Conservation (phyloP, 2,329 filamentous ascomycete genomes). For the Pseudogymnoascus sp. region DNA sequence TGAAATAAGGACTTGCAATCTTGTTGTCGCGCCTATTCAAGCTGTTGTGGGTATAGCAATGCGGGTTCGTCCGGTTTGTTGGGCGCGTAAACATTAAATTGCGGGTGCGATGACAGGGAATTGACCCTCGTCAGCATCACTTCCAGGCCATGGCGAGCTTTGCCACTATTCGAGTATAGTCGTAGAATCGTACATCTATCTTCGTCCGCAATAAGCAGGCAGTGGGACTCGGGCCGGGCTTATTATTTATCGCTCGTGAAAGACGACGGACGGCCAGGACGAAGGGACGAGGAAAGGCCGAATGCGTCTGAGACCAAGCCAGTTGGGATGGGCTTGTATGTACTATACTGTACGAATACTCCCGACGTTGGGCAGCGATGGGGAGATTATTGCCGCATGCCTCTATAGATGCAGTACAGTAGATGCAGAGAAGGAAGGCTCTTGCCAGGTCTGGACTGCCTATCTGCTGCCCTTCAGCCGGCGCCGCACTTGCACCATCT, state of each 20-base stretch:
- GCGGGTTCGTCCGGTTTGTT: not conserved
- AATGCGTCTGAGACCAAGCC: not conserved
- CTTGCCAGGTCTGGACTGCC: not conserved
- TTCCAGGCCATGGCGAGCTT: not conserved
- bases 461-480: not conserved
- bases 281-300: not conserved
- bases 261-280: not conserved
- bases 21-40: not conserved
- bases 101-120: not conserved
- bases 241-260: not conserved
- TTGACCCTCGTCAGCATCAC: not conserved
- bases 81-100: not conserved
- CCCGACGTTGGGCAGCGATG: slow-evolving; percentile 1
- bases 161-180: not conserved
- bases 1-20: not conserved
- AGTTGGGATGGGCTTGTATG: not conserved
- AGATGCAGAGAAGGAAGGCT: not conserved
- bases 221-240: not conserved
- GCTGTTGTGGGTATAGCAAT: not conserved
- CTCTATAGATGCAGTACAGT: no score
- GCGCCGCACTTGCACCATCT: not conserved
- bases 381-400: not conserved
- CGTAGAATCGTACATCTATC: not conserved
- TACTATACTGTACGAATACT: not conserved
- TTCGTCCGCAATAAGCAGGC: not conserved